Base-by-base conservation (phyloP, 768 basidiomycete genomes). In the Mycena capillaripes region DNA sequence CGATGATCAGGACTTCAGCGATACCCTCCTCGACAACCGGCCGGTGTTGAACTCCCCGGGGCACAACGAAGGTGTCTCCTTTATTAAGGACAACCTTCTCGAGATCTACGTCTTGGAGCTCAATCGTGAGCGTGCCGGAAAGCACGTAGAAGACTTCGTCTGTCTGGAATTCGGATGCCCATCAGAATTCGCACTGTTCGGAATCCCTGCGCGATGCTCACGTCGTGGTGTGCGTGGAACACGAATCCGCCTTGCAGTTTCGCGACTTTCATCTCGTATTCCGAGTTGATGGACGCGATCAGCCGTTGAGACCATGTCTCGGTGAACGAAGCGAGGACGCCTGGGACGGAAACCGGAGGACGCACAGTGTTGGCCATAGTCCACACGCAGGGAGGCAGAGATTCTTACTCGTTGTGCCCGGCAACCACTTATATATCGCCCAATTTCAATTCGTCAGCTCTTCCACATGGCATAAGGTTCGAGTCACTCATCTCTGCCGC, bases 211-310 rank as follows among this genome's bases (percentile, higher is more conserved):
- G 27, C 11, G 34, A 6, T 25, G 48, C 62, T 34, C n/a, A 63
- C 62, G 32, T 63, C 48, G 34, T 36, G 48, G n/a, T 63, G 62
- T 21, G 62, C 63, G 34, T 65, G 63, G 29, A 65, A 65, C 6
- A 65, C 63, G 50, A 65, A 65, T 40, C 25, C 63, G 32, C 63
- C 63, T 21, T 65, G 63, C 34, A 65, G 27, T 27, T 65, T 65
- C 50, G 63, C 63, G 36, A 65, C 38, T 34, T 65, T 65, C 52
- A 65, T 55, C 52, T 65, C 63, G 27, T 65, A 65, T 12, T 65
- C 63, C 4, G 36, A 40, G 63, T 65, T 65, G 52, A 65, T 30
- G 12, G 63, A 65, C 23, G 52, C 63, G 36, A 53, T n/a, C 1
- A 65, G 63, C 25, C 63, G 34, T 16, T 40, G 63, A 53, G 63